A percentile compares a stretch with the other conserved stretches of the same genome.
These are phyloP conservation scores for Hirsutella minnesotensis DNA, from an alignment of 2,329 filamentous ascomycete genomes.

Conservation along the genomic window DNA sequence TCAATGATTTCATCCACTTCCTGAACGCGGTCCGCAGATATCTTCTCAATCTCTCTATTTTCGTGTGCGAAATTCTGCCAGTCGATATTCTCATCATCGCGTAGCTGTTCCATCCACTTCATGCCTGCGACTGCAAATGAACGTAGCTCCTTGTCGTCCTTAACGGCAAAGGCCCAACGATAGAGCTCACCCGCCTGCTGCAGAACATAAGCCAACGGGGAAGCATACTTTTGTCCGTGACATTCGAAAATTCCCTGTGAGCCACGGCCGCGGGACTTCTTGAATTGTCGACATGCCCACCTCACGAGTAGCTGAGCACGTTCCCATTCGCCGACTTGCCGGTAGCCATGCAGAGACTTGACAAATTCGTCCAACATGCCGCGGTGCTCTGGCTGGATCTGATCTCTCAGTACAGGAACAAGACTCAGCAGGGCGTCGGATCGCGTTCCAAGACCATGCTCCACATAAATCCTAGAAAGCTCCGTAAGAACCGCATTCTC, in stretches of 20 bases:
- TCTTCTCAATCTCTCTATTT: background rate
- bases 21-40: background rate
- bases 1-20: constrained; percentile 1
- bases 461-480: background rate
- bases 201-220: background rate
- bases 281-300: constrained; percentile 1
- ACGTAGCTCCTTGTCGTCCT: background rate
- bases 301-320: background rate
- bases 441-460: background rate
- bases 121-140: background rate
- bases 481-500: background rate
- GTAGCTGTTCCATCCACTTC: background rate
- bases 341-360: background rate
- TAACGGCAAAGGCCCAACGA: constrained; percentile 2
- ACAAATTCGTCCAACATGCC: background rate
- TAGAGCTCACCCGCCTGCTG: constrained; percentile 3
- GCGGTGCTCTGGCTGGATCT: background rate
- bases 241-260: background rate
- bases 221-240: background rate
- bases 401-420: background rate
- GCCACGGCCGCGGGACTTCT: background rate
- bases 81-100: background rate
- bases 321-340: constrained; percentile 1
- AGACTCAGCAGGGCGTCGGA: background rate
- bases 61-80: background rate